Evolutionary conservation across 805 yeast genomes (phyloP).

Genomic region (Yarrowia sp.): DNA sequence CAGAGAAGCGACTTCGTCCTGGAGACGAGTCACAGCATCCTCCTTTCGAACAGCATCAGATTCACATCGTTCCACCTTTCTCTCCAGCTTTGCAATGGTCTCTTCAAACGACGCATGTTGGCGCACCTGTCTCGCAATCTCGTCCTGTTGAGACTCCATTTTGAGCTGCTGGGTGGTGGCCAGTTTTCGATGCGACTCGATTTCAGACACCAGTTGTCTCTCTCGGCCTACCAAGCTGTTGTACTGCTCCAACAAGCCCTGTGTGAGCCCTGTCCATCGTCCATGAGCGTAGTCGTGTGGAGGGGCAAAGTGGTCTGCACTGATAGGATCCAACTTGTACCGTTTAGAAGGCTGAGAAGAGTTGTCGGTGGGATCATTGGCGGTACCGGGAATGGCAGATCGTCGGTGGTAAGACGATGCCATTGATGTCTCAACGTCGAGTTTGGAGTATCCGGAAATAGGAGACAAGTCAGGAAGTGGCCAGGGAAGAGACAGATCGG

Average conservation of each 20-base stretch:
- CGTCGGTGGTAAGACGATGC: slow-evolving; percentile 20
- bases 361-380: slow-evolving; percentile 38
- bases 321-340: slow-evolving; percentile 58
- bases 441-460: slow-evolving; percentile 60
- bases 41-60: slow-evolving; percentile 31
- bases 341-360: slow-evolving; percentile 50
- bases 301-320: slow-evolving; percentile 40
- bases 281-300: slow-evolving; percentile 37
- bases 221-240: slow-evolving; percentile 7
- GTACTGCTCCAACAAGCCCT: slow-evolving; percentile 16
- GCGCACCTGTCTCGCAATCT: slow-evolving; percentile 46
- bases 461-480: slow-evolving; percentile 72
- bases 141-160: slow-evolving; percentile 45
- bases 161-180: slow-evolving; percentile 45
- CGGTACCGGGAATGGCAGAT: slow-evolving; percentile 26
- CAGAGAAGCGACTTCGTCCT: slow-evolving; percentile 37
- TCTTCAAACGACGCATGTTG: slow-evolving; percentile 46
- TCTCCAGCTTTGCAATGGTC: slow-evolving; percentile 32
- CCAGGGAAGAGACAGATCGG: slow-evolving; percentile 54
- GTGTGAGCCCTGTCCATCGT: slow-evolving; percentile 23
- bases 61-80: slow-evolving; percentile 33
- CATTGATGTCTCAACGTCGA: slow-evolving; percentile 72
- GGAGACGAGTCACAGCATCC: slow-evolving; percentile 36
- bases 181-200: slow-evolving; percentile 46
- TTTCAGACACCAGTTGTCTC: slow-evolving; percentile 43